phyloP scores from a whole-genome alignment of 768 basidiomycete genomes.

The Suillus discolor region DNA sequence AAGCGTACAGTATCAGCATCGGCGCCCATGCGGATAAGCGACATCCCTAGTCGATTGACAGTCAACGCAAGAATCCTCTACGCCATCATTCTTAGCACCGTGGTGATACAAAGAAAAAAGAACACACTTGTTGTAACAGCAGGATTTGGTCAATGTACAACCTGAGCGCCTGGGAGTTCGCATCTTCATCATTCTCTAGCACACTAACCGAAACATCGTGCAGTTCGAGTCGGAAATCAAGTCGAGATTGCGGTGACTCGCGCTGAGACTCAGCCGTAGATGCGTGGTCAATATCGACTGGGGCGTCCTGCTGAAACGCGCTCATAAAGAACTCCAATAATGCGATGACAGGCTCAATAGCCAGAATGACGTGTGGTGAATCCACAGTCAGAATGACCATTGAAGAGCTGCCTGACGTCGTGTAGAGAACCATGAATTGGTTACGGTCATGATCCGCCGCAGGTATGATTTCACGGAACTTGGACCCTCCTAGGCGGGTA shows the following conservation, averaged over 20 bases:
- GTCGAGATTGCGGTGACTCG: slow-evolving; percentile 15
- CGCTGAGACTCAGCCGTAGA: slow-evolving; percentile 15
- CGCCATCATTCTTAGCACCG: slow-evolving; percentile 12
- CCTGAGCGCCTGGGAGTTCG: slow-evolving; percentile 83
- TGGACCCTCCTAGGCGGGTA: slow-evolving; percentile 77
- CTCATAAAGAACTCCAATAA: slow-evolving; percentile 84
- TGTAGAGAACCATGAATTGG: slow-evolving; percentile 93
- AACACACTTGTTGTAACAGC: slow-evolving; percentile 87
- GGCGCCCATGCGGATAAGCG: slow-evolving; percentile 84
- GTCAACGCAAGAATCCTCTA: slow-evolving; percentile 83
- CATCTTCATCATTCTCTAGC: slow-evolving; percentile 79
- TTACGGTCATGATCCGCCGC: slow-evolving; percentile 85
- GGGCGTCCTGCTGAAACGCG: slow-evolving; percentile 40
- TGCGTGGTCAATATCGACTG: slow-evolving; percentile 18
- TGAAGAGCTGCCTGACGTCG: slow-evolving; percentile 65
- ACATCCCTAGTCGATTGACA: slow-evolving; percentile 88
- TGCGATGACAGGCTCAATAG: slow-evolving; percentile 88
- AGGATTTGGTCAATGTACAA: slow-evolving; percentile 82
- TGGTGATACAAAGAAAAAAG: slow-evolving; percentile 1
- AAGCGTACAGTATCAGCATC: slow-evolving; percentile 84
- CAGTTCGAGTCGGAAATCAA: slow-evolving; percentile 82
- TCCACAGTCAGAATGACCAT: slow-evolving; percentile 89
- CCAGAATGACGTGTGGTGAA: slow-evolving; percentile 90
- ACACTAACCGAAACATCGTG: slow-evolving; percentile 89
- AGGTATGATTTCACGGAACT: slow-evolving; percentile 94